These are phyloP conservation scores for Candida sonorensis DNA, from an alignment of 805 yeast genomes.

Conservation along the genomic window DNA sequence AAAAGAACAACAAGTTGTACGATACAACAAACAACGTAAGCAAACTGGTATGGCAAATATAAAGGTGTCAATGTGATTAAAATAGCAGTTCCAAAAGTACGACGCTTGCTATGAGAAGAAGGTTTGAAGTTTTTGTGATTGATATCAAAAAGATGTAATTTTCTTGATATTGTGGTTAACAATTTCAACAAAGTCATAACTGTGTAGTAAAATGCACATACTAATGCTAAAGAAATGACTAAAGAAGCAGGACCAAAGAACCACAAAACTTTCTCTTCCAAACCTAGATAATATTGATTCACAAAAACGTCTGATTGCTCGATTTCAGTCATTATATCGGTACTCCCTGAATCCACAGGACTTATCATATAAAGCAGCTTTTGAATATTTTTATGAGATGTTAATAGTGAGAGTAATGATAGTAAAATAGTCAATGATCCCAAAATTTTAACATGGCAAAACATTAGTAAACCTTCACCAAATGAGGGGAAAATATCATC, in stretches of 20 bases:
- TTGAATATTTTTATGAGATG: constrained; percentile 30
- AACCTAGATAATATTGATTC: constrained; percentile 63
- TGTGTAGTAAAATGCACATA: constrained; percentile 29
- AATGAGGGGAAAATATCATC: constrained; percentile 36
- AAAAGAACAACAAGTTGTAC: constrained; percentile 53
- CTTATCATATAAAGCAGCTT: constrained; percentile 37
- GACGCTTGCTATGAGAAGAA: constrained; percentile 13
- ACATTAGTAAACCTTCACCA: constrained; percentile 35
- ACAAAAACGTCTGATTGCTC: constrained; percentile 31
- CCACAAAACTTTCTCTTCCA: constrained; percentile 49
- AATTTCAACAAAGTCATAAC: constrained; percentile 24
- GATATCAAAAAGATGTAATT: constrained; percentile 1
- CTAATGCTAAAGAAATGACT: constrained; percentile 37
- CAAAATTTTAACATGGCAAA: constrained; percentile 28
- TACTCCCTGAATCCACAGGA: constrained; percentile 45
- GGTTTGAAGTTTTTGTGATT: constrained; percentile 2
- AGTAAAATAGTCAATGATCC: constrained; percentile 18
- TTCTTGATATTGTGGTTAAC: constrained; percentile 14
- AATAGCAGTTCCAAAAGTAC: constrained; percentile 29
- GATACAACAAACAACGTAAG: constrained; percentile 51
- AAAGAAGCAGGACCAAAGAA: constrained; percentile 54
- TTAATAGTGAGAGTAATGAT: constrained; percentile 33
- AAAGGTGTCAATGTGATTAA: constrained; percentile 43
- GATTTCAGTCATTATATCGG: constrained; percentile 34
- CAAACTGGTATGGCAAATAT: constrained; percentile 78